phyloP scores from a whole-genome alignment of 257 asterid genomes.

The Solanum medicagineum region DNA sequence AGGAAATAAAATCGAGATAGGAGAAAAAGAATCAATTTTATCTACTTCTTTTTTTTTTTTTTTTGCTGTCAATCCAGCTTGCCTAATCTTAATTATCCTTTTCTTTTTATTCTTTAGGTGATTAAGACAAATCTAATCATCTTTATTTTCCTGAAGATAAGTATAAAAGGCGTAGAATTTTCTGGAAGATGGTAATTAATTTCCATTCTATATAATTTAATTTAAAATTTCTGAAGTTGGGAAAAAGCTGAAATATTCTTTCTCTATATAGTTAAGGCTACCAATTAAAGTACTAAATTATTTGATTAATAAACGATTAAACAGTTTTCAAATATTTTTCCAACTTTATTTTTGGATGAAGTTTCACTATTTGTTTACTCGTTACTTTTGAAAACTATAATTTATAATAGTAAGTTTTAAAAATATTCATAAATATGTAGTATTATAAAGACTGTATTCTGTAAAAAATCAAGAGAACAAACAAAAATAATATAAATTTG shows the following conservation, averaged over 20 bases:
- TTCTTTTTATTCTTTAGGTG: neutral
- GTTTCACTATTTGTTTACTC: no score
- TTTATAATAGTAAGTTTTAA: no score
- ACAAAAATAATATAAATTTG: no score
- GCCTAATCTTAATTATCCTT: neutral
- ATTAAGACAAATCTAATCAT: neutral
- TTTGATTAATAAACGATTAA: neutral
- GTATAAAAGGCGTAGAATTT: neutral
- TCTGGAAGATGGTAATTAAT: neutral
- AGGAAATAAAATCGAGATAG: neutral
- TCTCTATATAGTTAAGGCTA: neutral
- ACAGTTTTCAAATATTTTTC: neutral
- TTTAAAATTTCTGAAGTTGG: neutral
- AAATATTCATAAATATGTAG: no score
- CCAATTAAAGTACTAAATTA: neutral
- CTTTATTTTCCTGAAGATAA: neutral
- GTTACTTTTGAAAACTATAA: no score
- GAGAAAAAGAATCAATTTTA: no score
- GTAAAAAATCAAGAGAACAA: no score
- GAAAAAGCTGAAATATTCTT: neutral
- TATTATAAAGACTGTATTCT: no score
- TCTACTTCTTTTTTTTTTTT: neutral
- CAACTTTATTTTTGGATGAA: no score
- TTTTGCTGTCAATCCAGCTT: neutral
- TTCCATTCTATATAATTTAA: neutral